Evolutionary conservation across 352 stramenopile species (phyloP).

Genomic region (Globisporangium ultimum): DNA sequence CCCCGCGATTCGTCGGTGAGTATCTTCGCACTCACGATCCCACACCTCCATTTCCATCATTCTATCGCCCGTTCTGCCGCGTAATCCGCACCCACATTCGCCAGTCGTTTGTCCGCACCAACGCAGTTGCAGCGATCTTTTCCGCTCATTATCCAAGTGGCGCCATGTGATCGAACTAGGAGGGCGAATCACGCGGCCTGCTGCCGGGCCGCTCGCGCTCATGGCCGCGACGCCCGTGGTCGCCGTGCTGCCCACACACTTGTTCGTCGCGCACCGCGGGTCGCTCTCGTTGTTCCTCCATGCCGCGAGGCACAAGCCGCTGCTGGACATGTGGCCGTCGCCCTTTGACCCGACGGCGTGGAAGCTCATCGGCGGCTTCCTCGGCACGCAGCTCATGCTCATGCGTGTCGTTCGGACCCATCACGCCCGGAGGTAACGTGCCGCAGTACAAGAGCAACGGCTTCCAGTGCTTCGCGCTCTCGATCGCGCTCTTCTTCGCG

Average conservation of each 20-base stretch:
- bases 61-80: no score
- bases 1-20: no score
- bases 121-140: no score
- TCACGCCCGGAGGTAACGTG: conserved; percentile 85
- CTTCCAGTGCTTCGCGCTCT: conserved; percentile 89
- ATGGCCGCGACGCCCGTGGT: conserved; percentile 83
- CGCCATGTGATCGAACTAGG: conserved; percentile 71
- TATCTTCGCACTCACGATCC: no score
- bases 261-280: conserved; percentile 57
- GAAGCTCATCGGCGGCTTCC: conserved; percentile 89
- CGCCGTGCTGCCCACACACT: conserved; percentile 81
- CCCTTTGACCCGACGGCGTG: conserved; percentile 83
- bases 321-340: conserved; percentile 77
- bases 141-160: no score
- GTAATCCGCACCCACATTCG: no score
- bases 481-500: conserved; percentile 63
- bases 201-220: conserved; percentile 86
- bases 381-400: conserved; percentile 87
- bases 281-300: conserved; percentile 35
- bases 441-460: conserved; percentile 93
- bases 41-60: no score
- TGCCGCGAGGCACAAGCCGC: conserved; percentile 26
- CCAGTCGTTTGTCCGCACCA: no score
- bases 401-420: conserved; percentile 86
- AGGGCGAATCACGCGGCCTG: conserved; percentile 61